Evolutionary conservation across 345 rosid genomes (phyloP), one percentile per base, ranked within the genome.

Genomic region (Boechera divaricarpa): DNA sequence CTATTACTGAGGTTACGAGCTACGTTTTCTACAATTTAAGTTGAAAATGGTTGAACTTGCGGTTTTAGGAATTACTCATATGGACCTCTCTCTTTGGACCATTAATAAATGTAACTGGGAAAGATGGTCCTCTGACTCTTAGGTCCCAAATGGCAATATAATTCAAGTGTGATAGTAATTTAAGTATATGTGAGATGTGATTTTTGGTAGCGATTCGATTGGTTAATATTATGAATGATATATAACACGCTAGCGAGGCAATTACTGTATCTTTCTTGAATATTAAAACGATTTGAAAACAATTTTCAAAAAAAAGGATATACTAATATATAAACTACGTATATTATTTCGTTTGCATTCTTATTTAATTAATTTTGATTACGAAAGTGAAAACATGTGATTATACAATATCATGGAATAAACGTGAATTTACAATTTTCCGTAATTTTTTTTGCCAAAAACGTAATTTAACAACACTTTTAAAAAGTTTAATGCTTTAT

Each of bases 61-160:
- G 29, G 8, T 10, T 35, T 9, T 36, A 16, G 12, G 45, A 16
- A 36, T 60, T 60, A 60, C 64, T 36, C 64, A 10, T 36, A 18
- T 60, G 64, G 64, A 60, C 64, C 47, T 59, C 64, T 35, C 47
- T 59, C 64, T 35, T 59, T 59, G 45, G 64, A 59, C 64, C 64
- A 59, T 36, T 36, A 35, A 60, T 60, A 60, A 36, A 60, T 60
- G 64, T 16, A 36, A 60, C 3, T 60, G 45, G 15, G 15, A 60
- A 36, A 36, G 28, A 60, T 60, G 64, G 64, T 36, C 64, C 45
- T 60, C 47, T 60, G 15, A 60, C 29, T 36, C 64, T 36, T 35
- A 60, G 64, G 64, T 60, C 64, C 64, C 64, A 60, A 36, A 60
- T 60, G 42, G 13, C 26, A 33, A 33, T 58, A 8, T 35, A n/a